These are phyloP conservation scores for Lactarius evosmus DNA, from an alignment of 768 basidiomycete species.

Conservation along the genomic window DNA sequence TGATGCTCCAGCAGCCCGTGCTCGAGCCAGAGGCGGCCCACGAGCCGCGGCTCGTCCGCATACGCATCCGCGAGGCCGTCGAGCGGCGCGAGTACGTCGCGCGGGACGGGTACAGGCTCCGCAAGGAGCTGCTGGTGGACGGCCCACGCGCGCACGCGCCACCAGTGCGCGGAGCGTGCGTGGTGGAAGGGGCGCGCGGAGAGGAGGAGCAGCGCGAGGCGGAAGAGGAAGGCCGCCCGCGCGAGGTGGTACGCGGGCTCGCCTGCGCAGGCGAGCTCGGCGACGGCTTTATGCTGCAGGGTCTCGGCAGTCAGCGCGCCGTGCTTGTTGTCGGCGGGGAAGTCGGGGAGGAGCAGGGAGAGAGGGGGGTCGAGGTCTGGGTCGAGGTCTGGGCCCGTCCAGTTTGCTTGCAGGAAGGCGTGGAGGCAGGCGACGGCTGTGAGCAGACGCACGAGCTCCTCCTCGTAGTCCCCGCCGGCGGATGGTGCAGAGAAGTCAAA, in stretches of 20 bases:
- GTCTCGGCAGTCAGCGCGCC: constrained; percentile 41
- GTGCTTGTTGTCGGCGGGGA: constrained; percentile 33
- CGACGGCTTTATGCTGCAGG: constrained; percentile 64
- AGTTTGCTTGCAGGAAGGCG: constrained; percentile 89
- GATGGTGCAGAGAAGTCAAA: constrained; percentile 35
- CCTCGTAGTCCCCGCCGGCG: constrained; percentile 38
- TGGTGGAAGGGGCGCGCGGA: constrained; percentile 42
- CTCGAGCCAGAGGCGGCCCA: constrained; percentile 68
- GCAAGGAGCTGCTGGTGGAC: constrained; percentile 82
- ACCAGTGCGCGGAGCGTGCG: constrained; percentile 62
- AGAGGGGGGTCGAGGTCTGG: constrained; percentile 39
- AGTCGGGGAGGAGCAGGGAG: constrained; percentile 39
- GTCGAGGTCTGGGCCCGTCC: constrained; percentile 89
- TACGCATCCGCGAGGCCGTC: constrained; percentile 42
- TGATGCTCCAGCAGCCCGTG: constrained; percentile 75
- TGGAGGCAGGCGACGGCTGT: constrained; percentile 80
- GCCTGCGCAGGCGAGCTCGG: constrained; percentile 77
- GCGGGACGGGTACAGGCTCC: constrained; percentile 65
- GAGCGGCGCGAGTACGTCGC: constrained; percentile 42
- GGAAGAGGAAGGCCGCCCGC: constrained; percentile 62
- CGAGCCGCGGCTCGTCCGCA: constrained; percentile 57
- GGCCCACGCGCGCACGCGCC: constrained; percentile 71
- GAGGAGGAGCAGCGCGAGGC: constrained; percentile 71
- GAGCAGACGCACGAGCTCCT: constrained; percentile 56
- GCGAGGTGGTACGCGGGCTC: constrained; percentile 96